Evolutionary conservation across 179 eudicot genomes (phyloP).

Genomic region (Monotropa hypopitys): DNA sequence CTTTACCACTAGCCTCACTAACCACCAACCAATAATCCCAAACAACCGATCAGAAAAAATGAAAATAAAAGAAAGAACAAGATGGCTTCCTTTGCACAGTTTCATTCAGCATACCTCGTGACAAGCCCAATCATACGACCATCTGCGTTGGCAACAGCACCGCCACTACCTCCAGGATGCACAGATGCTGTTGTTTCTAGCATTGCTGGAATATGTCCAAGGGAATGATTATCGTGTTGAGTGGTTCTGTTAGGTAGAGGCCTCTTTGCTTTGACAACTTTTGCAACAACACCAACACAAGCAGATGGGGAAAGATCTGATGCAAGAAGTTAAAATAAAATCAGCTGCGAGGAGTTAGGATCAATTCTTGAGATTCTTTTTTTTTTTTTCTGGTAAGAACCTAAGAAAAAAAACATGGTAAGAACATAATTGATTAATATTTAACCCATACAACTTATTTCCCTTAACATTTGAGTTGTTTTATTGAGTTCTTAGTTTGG

Average conservation of each 20-base stretch:
- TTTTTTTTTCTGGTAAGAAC: not conserved
- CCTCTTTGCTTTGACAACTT: conserved; percentile 56
- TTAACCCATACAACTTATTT: not conserved
- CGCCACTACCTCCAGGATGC: conserved; percentile 96
- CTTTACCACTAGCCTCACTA: not conserved
- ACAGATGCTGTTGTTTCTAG: conserved; percentile 96
- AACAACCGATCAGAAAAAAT: not conserved
- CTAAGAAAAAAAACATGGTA: not conserved
- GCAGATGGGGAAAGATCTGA: conserved; percentile 72
- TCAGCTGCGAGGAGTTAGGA: conserved; percentile 5
- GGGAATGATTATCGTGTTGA: conserved; percentile 2
- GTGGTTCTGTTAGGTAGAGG: conserved; percentile 13
- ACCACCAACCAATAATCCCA: not conserved
- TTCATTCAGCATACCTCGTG: conserved; percentile 50
- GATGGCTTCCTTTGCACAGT: not conserved
- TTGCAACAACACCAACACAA: conserved; percentile 68
- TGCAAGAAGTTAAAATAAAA: conserved; percentile 11
- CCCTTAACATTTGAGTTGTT: not conserved
- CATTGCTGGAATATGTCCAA: conserved; percentile 56
- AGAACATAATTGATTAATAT: not conserved
- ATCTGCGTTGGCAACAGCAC: conserved; percentile 62
- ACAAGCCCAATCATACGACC: conserved; percentile 91
- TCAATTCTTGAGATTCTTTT: not conserved
- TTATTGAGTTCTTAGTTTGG: not conserved
- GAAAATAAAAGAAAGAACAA: not conserved